Base-by-base conservation (phyloP, 202 grass and related monocot genomes). In the Tripidium arundinaceum region DNA sequence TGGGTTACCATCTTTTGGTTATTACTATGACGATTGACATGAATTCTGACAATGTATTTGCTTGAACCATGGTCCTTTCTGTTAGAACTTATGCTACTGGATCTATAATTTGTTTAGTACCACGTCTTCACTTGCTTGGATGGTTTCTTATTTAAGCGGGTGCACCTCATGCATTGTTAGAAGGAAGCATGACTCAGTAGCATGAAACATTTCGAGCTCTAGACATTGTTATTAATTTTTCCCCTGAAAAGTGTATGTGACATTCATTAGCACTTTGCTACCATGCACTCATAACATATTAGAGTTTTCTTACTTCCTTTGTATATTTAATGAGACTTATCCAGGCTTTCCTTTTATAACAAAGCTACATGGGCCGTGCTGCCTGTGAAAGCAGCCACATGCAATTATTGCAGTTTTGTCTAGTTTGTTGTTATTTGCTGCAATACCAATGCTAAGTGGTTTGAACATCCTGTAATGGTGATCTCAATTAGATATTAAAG, bases 341-440 rank as follows among this genome's bases (percentile, higher is more conserved):
- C 57, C 10, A 28, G 3, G 21, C 9, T 4, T 39, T 54, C 11
- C 5, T 25, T 43, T 47, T 38, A 28, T 47, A 19, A 4, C 15
- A 69, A 76, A 63, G 43, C 12, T 81, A 31, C 2, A 55, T 39
- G 41, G 59, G 22, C 13, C 13, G 11, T 61, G 3, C 5, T n/a
- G 52, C 13, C 52, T 50, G 36, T 83, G 36, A 41, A 74, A 42
- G 40, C 14, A 11, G 5, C 18, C 58, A 47, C 38, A 31, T 67
- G 67, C 37, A 50, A 41, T 60, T 88, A 50, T 71, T 52, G 72
- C 34, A 80, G 18, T 57, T 85, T 61, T 77, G 18, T 76, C 61
- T 68, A 75, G 73, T 50, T 80, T 54, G 25, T 73, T 69, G 37
- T 68, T 24, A 50, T 42, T 47, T 46, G 15, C 25, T 87, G 12